phyloP scores from a whole-genome alignment of 1,284 basidiomycete genomes.

The Apiotrichum siamense region DNA sequence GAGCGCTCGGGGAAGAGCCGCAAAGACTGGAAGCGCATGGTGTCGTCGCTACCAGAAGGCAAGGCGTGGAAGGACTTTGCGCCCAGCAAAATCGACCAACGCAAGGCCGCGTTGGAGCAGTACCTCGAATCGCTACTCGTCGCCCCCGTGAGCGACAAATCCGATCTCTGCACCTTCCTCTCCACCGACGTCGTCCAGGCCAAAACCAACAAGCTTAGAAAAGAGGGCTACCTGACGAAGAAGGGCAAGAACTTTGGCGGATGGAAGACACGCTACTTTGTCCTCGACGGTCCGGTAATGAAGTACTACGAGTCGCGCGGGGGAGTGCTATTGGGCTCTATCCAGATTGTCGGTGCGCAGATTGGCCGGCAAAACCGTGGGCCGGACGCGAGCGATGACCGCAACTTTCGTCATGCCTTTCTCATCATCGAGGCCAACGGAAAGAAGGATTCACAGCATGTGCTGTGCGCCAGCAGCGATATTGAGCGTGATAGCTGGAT shows the following conservation, averaged over 20 bases:
- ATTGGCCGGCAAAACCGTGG: slow-evolving; percentile 65
- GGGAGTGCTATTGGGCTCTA: slow-evolving; percentile 81
- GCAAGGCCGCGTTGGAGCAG: slow-evolving; percentile 78
- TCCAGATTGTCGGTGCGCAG: slow-evolving; percentile 77
- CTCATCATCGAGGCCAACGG: slow-evolving; percentile 83
- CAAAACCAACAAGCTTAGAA: slow-evolving; percentile 82
- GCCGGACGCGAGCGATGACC: slow-evolving; percentile 62
- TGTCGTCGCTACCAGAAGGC: slow-evolving; percentile 78
- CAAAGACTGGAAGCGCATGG: slow-evolving; percentile 66
- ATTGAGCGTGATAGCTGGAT: slow-evolving; percentile 90
- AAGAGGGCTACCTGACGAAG: slow-evolving; percentile 94
- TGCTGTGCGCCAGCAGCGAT: slow-evolving; percentile 93
- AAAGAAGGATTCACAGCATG: slow-evolving; percentile 60
- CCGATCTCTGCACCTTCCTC: slow-evolving; percentile 86
- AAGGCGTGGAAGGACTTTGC: slow-evolving; percentile 95
- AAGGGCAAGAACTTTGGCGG: slow-evolving; percentile 92
- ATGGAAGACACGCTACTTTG: slow-evolving; percentile 93
- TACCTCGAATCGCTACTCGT: slow-evolving; percentile 82
- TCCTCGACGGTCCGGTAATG: slow-evolving; percentile 75
- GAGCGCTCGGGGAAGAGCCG: slow-evolving; percentile 56
- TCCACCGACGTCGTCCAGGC: slow-evolving; percentile 79
- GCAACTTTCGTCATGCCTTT: slow-evolving; percentile 93
- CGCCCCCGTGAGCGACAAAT: slow-evolving; percentile 77
- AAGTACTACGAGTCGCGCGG: slow-evolving; percentile 96
- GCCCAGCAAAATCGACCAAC: slow-evolving; percentile 88